phyloP scores from a whole-genome alignment of 441 rosid species.

The Adansonia madagascariensis region DNA sequence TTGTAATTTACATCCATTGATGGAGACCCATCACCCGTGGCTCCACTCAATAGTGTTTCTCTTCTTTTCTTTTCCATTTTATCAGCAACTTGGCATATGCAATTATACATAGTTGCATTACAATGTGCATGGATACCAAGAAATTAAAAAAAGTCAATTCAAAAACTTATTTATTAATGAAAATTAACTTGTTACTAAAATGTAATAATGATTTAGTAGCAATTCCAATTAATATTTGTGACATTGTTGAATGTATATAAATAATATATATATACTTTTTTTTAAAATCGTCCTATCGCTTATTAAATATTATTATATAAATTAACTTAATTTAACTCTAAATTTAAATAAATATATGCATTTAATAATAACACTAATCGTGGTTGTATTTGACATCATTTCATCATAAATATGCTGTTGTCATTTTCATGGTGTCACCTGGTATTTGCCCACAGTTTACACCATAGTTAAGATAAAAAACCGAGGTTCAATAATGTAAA shows the following conservation, averaged over 20 bases:
- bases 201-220: neutral
- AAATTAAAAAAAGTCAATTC: neutral
- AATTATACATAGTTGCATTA: neutral
- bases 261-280: neutral
- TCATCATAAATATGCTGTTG: neutral
- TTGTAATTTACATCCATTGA: neutral
- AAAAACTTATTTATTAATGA: neutral
- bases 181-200: neutral
- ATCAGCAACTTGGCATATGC: neutral
- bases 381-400: neutral
- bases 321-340: too few species aligned
- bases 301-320: neutral
- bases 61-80: neutral
- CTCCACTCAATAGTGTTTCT: neutral
- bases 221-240: neutral
- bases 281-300: too few species aligned
- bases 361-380: neutral
- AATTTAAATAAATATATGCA: too few species aligned
- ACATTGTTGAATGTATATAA: neutral
- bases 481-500: neutral
- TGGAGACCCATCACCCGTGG: constrained; percentile 16
- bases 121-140: neutral
- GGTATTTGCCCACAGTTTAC: constrained; percentile 16
- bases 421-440: constrained; percentile 17
- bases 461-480: neutral